A percentile compares a stretch with the other conserved stretches of the same genome.
phyloP scores from a whole-genome alignment of 2,329 filamentous ascomycete genomes.

The Diaporthe sp. region DNA sequence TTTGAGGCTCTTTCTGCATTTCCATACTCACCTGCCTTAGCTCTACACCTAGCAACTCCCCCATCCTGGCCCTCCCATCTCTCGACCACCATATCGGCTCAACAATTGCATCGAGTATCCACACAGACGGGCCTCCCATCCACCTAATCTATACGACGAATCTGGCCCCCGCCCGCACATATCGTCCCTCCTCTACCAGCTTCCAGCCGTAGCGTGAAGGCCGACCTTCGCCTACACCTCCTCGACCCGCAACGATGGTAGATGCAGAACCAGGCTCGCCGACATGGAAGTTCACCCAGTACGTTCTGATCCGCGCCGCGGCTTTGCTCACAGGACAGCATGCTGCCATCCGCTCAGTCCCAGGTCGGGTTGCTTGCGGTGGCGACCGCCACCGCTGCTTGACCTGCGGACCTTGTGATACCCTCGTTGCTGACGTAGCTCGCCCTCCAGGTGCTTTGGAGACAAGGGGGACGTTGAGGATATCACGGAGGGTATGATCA shows the following conservation, averaged over 20 bases:
- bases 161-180: slow-evolving; percentile 20
- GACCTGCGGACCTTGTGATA: slow-evolving; percentile 11
- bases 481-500: slow-evolving; percentile 79
- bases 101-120: slow-evolving; percentile 30
- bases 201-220: slow-evolving; percentile 44
- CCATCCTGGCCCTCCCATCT: slow-evolving; percentile 33
- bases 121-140: slow-evolving; percentile 20
- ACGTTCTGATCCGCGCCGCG: slow-evolving; percentile 58
- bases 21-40: slow-evolving; percentile 38
- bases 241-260: slow-evolving; percentile 79
- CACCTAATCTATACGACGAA: slow-evolving; percentile 28
- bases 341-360: not conserved
- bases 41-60: slow-evolving; percentile 20
- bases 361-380: slow-evolving; percentile 1
- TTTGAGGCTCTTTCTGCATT: slow-evolving; percentile 35
- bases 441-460: slow-evolving; percentile 86
- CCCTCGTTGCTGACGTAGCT: slow-evolving; percentile 43
- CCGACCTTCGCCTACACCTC: slow-evolving; percentile 44
- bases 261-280: slow-evolving; percentile 94
- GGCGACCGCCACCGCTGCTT: not conserved
- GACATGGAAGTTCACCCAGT: slow-evolving; percentile 99
- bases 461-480: slow-evolving; percentile 99
- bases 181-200: slow-evolving; percentile 25
- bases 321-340: not conserved
- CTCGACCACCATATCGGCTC: slow-evolving; percentile 31